phyloP scores from a whole-genome alignment of 176 grass and related monocot species.

The Juncus effusus region DNA sequence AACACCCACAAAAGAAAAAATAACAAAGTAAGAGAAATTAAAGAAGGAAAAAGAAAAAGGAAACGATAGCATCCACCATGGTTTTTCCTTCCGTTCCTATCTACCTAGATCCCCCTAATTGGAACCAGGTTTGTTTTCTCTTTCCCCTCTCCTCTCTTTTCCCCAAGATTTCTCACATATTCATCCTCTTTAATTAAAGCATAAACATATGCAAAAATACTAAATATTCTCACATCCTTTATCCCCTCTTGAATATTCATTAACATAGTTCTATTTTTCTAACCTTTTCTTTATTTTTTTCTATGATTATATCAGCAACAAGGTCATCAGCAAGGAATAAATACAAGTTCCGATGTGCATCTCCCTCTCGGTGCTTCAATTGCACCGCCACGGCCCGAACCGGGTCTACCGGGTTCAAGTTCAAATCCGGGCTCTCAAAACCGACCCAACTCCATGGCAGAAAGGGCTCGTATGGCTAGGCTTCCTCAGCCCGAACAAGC shows the following conservation, averaged over 20 bases:
- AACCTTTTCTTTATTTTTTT: slow-evolving; percentile 32
- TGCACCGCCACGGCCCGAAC: slow-evolving; percentile 14
- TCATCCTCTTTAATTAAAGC: slow-evolving; percentile 34
- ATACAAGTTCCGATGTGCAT: slow-evolving; percentile 40
- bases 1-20: slow-evolving; percentile 44
- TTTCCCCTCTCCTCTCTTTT: slow-evolving; percentile 13
- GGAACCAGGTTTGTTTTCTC: slow-evolving; percentile 69
- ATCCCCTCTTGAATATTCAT: slow-evolving; percentile 66
- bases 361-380: slow-evolving; percentile 24
- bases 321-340: slow-evolving; percentile 38
- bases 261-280: slow-evolving; percentile 34
- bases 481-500: slow-evolving; percentile 72
- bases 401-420: slow-evolving; percentile 30
- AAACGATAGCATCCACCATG: slow-evolving; percentile 51
- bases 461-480: slow-evolving; percentile 58
- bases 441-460: slow-evolving; percentile 65
- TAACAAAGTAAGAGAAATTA: slow-evolving; percentile 49
- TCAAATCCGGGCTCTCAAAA: slow-evolving; percentile 24
- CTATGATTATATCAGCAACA: slow-evolving; percentile 34
- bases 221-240: slow-evolving; percentile 33
- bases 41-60: slow-evolving; percentile 51
- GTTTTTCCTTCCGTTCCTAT: slow-evolving; percentile 80
- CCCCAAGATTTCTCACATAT: slow-evolving; percentile 27
- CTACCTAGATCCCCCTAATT: slow-evolving; percentile 88
- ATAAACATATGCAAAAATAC: slow-evolving; percentile 35